Percentiles rank a stretch among this genome's conserved stretches.
phyloP scores from a whole-genome alignment of 495 filamentous ascomycete species.

The Letharia lupina region DNA sequence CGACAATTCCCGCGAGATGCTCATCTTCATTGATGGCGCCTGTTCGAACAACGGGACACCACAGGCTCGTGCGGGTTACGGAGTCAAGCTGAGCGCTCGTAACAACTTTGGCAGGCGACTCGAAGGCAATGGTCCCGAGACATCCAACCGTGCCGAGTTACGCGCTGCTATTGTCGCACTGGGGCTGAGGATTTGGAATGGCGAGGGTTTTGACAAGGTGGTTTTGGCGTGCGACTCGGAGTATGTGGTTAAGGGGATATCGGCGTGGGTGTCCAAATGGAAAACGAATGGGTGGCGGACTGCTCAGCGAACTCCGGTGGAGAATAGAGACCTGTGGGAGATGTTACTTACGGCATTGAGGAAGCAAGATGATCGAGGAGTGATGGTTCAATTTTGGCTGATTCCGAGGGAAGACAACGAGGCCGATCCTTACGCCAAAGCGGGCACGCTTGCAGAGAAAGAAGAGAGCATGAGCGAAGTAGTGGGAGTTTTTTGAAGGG shows the following conservation, averaged over 20 bases:
- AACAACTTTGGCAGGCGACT: not conserved
- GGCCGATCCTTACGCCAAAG: no score
- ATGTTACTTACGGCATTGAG: no score
- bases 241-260: not conserved
- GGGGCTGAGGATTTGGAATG: not conserved
- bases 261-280: no score
- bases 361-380: no score
- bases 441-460: no score
- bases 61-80: not conserved
- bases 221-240: not conserved
- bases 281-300: no score
- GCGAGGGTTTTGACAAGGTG: not conserved
- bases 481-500: no score
- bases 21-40: not conserved
- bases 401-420: no score
- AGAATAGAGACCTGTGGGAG: no score
- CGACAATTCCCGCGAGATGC: not conserved
- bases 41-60: not conserved
- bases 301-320: no score
- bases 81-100: not conserved
- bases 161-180: not conserved
- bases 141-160: not conserved
- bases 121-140: not conserved
- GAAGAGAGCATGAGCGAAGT: no score
- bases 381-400: no score